Evolutionary conservation across 2,329 filamentous ascomycete genomes (phyloP), one percentile per base, ranked within the genome.

Genomic region (Beauveria pseudobassiana): DNA sequence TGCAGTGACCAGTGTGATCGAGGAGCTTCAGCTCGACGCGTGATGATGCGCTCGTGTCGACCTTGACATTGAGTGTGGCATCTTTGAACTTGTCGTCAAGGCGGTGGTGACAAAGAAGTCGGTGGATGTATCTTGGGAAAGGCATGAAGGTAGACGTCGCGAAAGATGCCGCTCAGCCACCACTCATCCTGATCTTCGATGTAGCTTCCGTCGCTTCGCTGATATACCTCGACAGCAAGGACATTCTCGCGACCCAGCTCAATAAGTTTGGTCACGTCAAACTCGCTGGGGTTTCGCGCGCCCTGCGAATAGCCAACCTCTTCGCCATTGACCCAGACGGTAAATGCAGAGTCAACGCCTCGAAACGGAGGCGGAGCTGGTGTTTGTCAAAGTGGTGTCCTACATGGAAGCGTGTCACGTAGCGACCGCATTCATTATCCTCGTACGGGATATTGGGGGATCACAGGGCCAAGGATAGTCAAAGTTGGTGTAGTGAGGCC

Each of bases 161-260:
- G 79, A 67, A 90, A 90, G 63, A 90, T 90, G 24, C 82, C 79
- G 58, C 80, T 84, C 5, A 88, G 72, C 82, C 85, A 86, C 86
- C 87, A 89, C 71, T 89, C 84, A 67, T 89, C 86, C 64, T 82
- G 86, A 63, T 90, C 87, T 68, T 91, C 88, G 40, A 90, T 83
- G 64, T 90, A 90, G 22, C 82, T 86, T 3, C 87, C 88, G 68
- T 91, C 86, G 40, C 84, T 90, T 66, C 84, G 84, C 70, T 91
- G 87, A 64, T 91, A 91, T 0, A 91, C 88, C 56, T 85, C 80
- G 0, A 91, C 87, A 2, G 82, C 81, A 2, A 91, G 70, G 1
- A 75, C 76, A 64, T 89, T 90, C 51, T 77, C 73, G 1, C 72
- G 70, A 1, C 73, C 69, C 3, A 72, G 46, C 1, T 74, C 70